A percentile compares a stretch with the other conserved stretches of the same genome.
Evolutionary conservation across 768 basidiomycete species (phyloP).

Genomic region (Asterophora parasitica): DNA sequence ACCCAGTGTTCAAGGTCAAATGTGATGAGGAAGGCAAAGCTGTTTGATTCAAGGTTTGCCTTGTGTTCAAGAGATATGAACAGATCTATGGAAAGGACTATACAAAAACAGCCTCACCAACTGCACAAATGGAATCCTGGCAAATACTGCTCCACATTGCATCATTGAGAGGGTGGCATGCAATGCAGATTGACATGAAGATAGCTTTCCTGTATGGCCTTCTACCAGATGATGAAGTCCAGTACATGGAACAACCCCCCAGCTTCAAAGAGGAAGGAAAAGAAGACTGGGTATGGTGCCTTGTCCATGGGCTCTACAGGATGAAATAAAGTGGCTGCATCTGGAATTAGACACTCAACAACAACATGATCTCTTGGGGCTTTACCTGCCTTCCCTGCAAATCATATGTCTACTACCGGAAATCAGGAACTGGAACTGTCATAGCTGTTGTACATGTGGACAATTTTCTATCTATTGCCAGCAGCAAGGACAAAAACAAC

Average conservation of each 20-base stretch:
- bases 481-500: too few relatives aligned
- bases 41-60: slow-evolving; percentile 22
- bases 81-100: slow-evolving; percentile 40
- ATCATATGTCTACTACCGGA: slow-evolving; percentile 27
- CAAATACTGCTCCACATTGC: slow-evolving; percentile 32
- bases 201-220: slow-evolving; percentile 8
- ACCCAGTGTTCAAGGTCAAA: slow-evolving; percentile 22
- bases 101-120: slow-evolving; percentile 35
- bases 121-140: slow-evolving; percentile 34
- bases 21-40: slow-evolving; percentile 24
- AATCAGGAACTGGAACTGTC: slow-evolving; percentile 11
- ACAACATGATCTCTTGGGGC: slow-evolving; percentile 20
- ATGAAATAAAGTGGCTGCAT: slow-evolving; percentile 32
- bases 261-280: slow-evolving; percentile 24
- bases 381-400: slow-evolving; percentile 27
- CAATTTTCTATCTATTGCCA: too few relatives aligned
- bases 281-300: slow-evolving; percentile 20
- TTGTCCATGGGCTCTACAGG: slow-evolving; percentile 28
- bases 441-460: slow-evolving; percentile 32
- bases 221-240: neutral
- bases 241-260: slow-evolving; percentile 22
- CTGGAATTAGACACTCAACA: slow-evolving; percentile 28
- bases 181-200: slow-evolving; percentile 26
- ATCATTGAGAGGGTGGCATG: slow-evolving; percentile 28
- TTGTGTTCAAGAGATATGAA: slow-evolving; percentile 38